phyloP scores from a whole-genome alignment of 2,329 filamentous ascomycete species.

The Fusarium pseudonygamai region DNA sequence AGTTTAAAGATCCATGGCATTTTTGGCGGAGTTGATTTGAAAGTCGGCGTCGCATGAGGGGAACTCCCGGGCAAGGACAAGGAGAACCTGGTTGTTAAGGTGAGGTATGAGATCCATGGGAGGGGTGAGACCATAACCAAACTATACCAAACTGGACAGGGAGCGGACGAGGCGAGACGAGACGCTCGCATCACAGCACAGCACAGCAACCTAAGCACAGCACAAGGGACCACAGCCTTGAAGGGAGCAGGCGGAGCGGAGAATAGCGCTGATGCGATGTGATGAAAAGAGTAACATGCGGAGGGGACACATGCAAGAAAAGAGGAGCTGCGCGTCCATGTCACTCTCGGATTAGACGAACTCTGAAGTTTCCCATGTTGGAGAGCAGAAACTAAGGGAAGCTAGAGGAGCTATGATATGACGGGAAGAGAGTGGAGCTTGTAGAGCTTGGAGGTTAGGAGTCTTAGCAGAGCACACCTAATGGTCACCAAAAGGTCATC shows the following conservation, averaged over 20 bases:
- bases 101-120: conserved; percentile 31
- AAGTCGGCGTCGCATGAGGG: conserved; percentile 31
- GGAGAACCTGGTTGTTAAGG: conserved; percentile 36
- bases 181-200: conserved; percentile 23
- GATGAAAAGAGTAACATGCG: background rate
- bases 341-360: conserved; percentile 21
- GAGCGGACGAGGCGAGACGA: conserved; percentile 24
- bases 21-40: conserved; percentile 31
- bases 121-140: conserved; percentile 37
- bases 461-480: background rate
- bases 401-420: conserved; percentile 30
- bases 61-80: conserved; percentile 32
- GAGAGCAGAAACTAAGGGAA: background rate
- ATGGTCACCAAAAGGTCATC: background rate
- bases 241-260: conserved; percentile 6
- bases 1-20: conserved; percentile 42
- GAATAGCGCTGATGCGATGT: conserved; percentile 12
- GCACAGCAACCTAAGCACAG: background rate
- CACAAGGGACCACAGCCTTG: conserved; percentile 30
- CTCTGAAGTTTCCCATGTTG: conserved; percentile 30
- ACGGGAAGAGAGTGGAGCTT: conserved; percentile 22
- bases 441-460: background rate
- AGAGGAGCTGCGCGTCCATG: conserved; percentile 12
- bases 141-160: conserved; percentile 14
- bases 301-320: background rate